Evolutionary conservation across 805 yeast species (phyloP).

Genomic region (Candida patagonica): DNA sequence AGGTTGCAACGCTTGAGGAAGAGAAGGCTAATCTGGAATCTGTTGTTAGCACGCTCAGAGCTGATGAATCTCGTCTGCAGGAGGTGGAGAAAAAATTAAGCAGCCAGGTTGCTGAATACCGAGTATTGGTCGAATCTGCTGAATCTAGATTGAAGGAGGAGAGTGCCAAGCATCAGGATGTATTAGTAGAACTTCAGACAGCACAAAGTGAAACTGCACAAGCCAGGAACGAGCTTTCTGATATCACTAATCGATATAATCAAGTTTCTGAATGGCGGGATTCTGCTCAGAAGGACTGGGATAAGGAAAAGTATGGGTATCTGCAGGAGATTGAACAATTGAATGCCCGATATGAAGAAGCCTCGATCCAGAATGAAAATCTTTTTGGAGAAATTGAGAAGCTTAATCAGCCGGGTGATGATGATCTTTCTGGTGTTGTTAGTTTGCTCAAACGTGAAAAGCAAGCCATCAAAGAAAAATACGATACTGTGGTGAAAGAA

Average conservation of each 20-base stretch:
- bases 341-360: slow-evolving; percentile 41
- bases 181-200: slow-evolving; percentile 33
- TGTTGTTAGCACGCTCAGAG: slow-evolving; percentile 18
- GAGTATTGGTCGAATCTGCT: slow-evolving; percentile 37
- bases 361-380: slow-evolving; percentile 58
- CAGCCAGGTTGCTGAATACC: slow-evolving; percentile 37
- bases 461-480: slow-evolving; percentile 56
- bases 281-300: slow-evolving; percentile 38
- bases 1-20: slow-evolving; percentile 14
- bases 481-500: slow-evolving; percentile 45
- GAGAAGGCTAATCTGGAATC: slow-evolving; percentile 16
- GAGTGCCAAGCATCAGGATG: slow-evolving; percentile 44
- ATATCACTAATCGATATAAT: slow-evolving; percentile 23
- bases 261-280: slow-evolving; percentile 28
- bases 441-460: slow-evolving; percentile 62
- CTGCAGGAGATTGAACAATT: slow-evolving; percentile 42
- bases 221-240: slow-evolving; percentile 23
- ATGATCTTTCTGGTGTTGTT: slow-evolving; percentile 44
- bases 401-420: slow-evolving; percentile 4
- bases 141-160: slow-evolving; percentile 50
- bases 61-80: slow-evolving; percentile 23
- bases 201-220: slow-evolving; percentile 31
- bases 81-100: slow-evolving; percentile 25
- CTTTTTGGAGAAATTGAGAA: slow-evolving; percentile 59
- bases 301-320: slow-evolving; percentile 31